Evolutionary conservation across 2,329 filamentous ascomycete species (phyloP).

Genomic region (Curvularia sp.): DNA sequence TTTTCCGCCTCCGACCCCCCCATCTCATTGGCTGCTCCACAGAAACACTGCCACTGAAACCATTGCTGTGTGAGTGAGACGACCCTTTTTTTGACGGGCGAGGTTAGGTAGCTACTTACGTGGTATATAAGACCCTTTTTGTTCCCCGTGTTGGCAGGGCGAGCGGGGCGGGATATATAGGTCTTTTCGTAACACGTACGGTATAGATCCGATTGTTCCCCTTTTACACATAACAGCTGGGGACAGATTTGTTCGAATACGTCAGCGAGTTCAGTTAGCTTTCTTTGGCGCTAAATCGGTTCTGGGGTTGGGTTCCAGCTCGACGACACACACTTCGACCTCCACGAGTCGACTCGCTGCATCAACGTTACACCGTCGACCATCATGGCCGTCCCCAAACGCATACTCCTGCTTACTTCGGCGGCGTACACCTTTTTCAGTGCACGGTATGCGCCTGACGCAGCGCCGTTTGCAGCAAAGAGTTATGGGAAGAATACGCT

Average conservation of each 20-base stretch:
- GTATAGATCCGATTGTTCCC: no score
- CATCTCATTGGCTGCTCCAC: neutral
- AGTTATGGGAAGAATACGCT: conserved; percentile 51
- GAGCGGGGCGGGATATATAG: no score
- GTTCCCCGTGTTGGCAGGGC: no score
- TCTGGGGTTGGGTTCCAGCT: no score
- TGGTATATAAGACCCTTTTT: neutral
- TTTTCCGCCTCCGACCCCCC: neutral
- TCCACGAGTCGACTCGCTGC: no score
- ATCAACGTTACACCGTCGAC: neutral
- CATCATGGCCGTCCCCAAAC: conserved; percentile 41
- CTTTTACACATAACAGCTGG: no score
- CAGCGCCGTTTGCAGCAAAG: conserved; percentile 31
- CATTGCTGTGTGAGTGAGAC: neutral
- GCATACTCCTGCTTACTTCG: conserved; percentile 34
- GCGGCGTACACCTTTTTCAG: conserved; percentile 39
- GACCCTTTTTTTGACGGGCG: neutral
- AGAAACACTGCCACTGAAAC: conserved; percentile 1
- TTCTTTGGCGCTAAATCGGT: no score
- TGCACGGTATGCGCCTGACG: conserved; percentile 43
- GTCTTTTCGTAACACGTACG: no score
- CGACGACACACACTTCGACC: no score
- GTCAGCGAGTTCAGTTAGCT: no score
- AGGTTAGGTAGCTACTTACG: neutral
- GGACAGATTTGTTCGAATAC: no score